A percentile compares a stretch with the other conserved stretches of the same genome.
phyloP scores from a whole-genome alignment of 1,284 basidiomycete species.

The Fomitiporia mediterranea region DNA sequence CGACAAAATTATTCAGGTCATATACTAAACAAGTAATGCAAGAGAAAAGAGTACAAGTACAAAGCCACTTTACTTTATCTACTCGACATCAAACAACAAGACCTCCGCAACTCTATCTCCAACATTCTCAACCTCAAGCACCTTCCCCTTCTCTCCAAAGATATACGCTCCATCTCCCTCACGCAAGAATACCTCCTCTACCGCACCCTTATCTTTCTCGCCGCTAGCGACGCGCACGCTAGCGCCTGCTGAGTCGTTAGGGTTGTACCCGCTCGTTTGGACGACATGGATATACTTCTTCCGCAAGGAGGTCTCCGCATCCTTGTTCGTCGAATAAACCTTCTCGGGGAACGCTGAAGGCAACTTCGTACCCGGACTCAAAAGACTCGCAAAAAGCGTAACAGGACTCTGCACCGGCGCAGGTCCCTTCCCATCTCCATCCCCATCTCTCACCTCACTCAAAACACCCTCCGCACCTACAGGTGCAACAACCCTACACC shows the following conservation, averaged over 20 bases:
- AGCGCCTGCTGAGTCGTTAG: conserved; percentile 44
- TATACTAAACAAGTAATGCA: too few relatives aligned
- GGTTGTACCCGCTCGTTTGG: conserved; percentile 74
- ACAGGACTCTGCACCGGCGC: conserved; percentile 66
- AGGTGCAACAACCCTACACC: conserved; percentile 70
- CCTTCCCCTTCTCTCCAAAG: conserved; percentile 38
- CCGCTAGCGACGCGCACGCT: conserved; percentile 42
- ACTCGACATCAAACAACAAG: conserved; percentile 70
- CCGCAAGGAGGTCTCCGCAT: conserved; percentile 27
- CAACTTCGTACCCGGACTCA: conserved; percentile 51
- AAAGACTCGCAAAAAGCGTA: conserved; percentile 61
- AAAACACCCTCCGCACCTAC: conserved; percentile 49
- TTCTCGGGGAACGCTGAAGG: conserved; percentile 39
- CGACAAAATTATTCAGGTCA: too few relatives aligned
- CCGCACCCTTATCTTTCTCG: conserved; percentile 28
- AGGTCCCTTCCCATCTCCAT: conserved; percentile 69
- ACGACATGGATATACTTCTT: conserved; percentile 71
- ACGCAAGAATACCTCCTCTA: conserved; percentile 37
- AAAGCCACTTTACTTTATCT: conserved; percentile 8
- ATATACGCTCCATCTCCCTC: conserved; percentile 79
- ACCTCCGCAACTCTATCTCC: conserved; percentile 61
- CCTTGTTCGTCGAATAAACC: neutral
- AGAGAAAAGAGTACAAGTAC: too few relatives aligned
- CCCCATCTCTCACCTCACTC: too few relatives aligned
- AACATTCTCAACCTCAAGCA: conserved; percentile 53